Evolutionary conservation across 768 basidiomycete genomes (phyloP).

Genomic region (Nidularia pulvinata): DNA sequence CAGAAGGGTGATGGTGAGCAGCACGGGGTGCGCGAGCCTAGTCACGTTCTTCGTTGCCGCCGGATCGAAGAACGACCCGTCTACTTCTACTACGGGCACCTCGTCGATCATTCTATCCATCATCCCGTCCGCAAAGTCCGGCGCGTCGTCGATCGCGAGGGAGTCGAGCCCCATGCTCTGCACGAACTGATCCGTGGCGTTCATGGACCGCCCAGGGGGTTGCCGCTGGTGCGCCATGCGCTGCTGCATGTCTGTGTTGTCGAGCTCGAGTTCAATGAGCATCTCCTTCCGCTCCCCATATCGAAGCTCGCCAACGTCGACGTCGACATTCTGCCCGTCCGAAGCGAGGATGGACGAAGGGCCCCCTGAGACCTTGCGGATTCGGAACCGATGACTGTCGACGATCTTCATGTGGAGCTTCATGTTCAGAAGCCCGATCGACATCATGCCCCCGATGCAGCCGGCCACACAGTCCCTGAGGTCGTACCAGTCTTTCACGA

Average conservation of each 20-base stretch:
- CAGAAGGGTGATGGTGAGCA: slow-evolving; percentile 92
- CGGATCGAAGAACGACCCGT: slow-evolving; percentile 95
- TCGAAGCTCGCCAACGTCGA: slow-evolving; percentile 91
- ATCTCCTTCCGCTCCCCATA: slow-evolving; percentile 99
- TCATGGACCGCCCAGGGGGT: slow-evolving; percentile 40
- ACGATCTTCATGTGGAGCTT: slow-evolving; percentile 95
- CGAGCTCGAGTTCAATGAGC: slow-evolving; percentile 93
- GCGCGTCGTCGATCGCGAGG: slow-evolving; percentile 67
- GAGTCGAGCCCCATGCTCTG: slow-evolving; percentile 83
- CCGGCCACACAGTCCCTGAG: slow-evolving; percentile 91
- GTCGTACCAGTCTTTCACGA: slow-evolving; percentile 98
- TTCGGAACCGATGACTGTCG: slow-evolving; percentile 87
- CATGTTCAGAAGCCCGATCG: slow-evolving; percentile 90
- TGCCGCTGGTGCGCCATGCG: slow-evolving; percentile 19
- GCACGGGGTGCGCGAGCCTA: slow-evolving; percentile 87
- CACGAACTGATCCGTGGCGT: slow-evolving; percentile 90
- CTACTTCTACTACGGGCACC: slow-evolving; percentile 94
- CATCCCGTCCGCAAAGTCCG: slow-evolving; percentile 86
- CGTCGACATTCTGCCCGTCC: slow-evolving; percentile 95
- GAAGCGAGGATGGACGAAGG: slow-evolving; percentile 83
- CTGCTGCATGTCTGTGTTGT: slow-evolving; percentile 65
- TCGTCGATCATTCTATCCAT: slow-evolving; percentile 98
- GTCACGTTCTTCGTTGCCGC: slow-evolving; percentile 81
- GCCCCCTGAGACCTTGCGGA: slow-evolving; percentile 93
- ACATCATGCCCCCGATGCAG: slow-evolving; percentile 96